Percentiles rank a stretch among this genome's conserved stretches.
phyloP scores from a whole-genome alignment of 805 yeast species.

The Kodamaea fukazawae region DNA sequence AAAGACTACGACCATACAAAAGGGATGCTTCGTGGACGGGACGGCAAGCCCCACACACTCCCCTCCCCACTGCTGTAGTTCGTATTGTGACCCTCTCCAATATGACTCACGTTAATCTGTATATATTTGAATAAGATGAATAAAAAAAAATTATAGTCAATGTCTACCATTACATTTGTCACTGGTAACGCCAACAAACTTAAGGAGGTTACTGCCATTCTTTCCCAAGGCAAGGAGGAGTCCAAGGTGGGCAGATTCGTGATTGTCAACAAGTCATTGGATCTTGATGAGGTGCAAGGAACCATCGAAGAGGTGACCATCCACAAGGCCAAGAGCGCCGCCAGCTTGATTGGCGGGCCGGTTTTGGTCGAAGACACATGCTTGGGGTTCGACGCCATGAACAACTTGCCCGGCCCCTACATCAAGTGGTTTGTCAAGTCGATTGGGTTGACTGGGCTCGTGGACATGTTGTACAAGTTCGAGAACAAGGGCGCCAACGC shows the following conservation, averaged over 20 bases:
- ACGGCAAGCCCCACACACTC: no score
- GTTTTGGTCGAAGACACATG: conserved; percentile 96
- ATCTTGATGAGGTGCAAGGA: conserved; percentile 90
- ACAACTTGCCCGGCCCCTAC: conserved; percentile 90
- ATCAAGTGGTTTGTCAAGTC: conserved; percentile 84
- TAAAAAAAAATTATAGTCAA: conserved; percentile 2
- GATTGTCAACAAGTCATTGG: conserved; percentile 65
- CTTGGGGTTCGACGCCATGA: conserved; percentile 74
- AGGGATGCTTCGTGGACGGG: no score
- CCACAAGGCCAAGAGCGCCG: conserved; percentile 77
- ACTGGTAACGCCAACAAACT: conserved; percentile 90
- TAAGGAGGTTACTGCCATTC: conserved; percentile 76
- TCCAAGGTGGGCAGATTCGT: conserved; percentile 45
- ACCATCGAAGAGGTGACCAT: conserved; percentile 75
- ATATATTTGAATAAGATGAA: no score
- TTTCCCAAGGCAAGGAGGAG: conserved; percentile 39
- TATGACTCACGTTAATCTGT: not conserved
- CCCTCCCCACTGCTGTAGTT: no score
- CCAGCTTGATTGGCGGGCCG: conserved; percentile 63
- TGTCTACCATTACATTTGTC: conserved; percentile 57
- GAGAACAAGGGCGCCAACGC: conserved; percentile 86
- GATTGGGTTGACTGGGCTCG: conserved; percentile 74
- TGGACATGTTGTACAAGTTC: conserved; percentile 74
- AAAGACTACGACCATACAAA: not conserved
- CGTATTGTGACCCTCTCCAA: no score